phyloP scores from a whole-genome alignment of 164 flowering plant genomes.

The Saururus chinensis region DNA sequence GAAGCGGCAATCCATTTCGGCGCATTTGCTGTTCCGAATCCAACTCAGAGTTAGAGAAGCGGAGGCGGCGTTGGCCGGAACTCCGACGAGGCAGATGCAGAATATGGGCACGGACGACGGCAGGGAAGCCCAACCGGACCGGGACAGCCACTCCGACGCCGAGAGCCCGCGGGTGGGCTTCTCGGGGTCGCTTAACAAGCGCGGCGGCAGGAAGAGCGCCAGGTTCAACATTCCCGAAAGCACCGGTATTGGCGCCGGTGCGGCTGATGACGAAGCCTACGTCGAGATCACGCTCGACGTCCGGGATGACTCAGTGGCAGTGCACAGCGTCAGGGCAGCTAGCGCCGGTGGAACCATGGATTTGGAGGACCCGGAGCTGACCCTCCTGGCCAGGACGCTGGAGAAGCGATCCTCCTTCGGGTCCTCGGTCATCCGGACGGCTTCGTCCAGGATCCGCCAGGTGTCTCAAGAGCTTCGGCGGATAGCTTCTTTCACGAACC shows the following conservation, averaged over 20 bases:
- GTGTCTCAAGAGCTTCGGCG: slow-evolving; percentile 58
- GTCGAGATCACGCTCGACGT: slow-evolving; percentile 64
- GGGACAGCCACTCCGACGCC: slow-evolving; percentile 13
- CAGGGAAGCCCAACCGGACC: slow-evolving; percentile 1
- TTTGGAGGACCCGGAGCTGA: slow-evolving; percentile 39
- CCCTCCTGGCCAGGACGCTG: slow-evolving; percentile 32
- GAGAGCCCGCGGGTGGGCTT: slow-evolving; percentile 31
- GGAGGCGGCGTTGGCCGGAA: not conserved
- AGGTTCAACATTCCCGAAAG: slow-evolving; percentile 35
- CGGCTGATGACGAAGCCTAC: slow-evolving; percentile 23
- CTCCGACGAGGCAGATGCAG: not conserved
- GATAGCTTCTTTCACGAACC: slow-evolving; percentile 22
- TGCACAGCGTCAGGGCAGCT: slow-evolving; percentile 52
- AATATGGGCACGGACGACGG: slow-evolving; percentile 20
- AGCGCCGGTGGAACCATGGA: slow-evolving; percentile 10
- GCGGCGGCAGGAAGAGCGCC: slow-evolving; percentile 37
- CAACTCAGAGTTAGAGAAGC: too few relatives aligned
- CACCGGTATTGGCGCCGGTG: not conserved
- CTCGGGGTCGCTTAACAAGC: slow-evolving; percentile 42
- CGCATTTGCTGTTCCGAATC: too few relatives aligned
- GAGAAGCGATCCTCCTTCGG: slow-evolving; percentile 37
- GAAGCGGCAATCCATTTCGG: too few relatives aligned
- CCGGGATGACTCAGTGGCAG: slow-evolving; percentile 45
- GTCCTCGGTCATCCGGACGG: slow-evolving; percentile 25
- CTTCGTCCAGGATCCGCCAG: slow-evolving; percentile 36